Base-by-base conservation (phyloP, 208 protist genomes). In the Histomonas meleagridis region DNA sequence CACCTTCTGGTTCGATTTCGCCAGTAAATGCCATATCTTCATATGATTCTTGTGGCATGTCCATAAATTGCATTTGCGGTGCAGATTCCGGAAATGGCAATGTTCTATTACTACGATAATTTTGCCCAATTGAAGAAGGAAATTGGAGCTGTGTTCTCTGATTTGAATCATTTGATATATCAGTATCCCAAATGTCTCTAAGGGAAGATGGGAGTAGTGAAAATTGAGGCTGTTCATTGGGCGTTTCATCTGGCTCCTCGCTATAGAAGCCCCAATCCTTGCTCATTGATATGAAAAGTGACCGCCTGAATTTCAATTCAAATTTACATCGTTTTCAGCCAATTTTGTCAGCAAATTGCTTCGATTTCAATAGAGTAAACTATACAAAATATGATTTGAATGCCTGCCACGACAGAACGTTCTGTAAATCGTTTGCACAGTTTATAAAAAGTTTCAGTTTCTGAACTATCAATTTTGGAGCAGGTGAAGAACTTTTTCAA, bases 171-270 rank as follows among this genome's bases (percentile, higher is more conserved):
- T 12, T 65, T 7, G 7, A 32, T n/a, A 65, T 3, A n/a, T 65
- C n/a, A n/a, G 60, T 65, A 18, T 86, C 76, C 76, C 76, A 86
- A 38, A 86, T 46, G 16, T 86, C 76, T 55, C 55, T 86, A 4
- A 86, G 16, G 32, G 46, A 86, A 32, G 76, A 86, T 4, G 76
- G 76, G 0, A 55, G 9, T 3, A 86, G 76, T n/a, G 43, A 51
- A 38, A 38, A 26, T 16, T 55, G 2, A 26, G 46, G 9, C 38
- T 51, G 76, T 26, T 86, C 43, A n/a, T n/a, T n/a, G 4, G 76
- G 76, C 26, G 14, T 28, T 86, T 86, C 76, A 5, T 35, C 18
- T 38, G 35, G 35, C 9, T 86, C 76, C 18, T 86, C 76, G 51
- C 46, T 86, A 55, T 53, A 86, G 7, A 43, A 35, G 10, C 55